Evolutionary conservation across 441 rosid species (phyloP).

Genomic region (Populus trichocarpa): DNA sequence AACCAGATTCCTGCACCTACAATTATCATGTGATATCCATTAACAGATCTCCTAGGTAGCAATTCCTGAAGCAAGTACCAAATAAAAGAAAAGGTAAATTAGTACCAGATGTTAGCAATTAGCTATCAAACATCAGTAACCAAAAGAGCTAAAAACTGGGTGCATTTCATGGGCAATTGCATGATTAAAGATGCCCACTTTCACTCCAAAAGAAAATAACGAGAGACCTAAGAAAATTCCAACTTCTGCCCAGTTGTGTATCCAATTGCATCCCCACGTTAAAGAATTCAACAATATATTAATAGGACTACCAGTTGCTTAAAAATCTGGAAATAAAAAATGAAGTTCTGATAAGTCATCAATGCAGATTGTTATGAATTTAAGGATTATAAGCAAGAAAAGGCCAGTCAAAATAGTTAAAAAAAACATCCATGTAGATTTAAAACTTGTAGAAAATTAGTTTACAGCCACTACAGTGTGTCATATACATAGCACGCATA

Average conservation of each 20-base stretch:
- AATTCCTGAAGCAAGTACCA: conserved; percentile 47
- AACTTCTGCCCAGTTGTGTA: neutral
- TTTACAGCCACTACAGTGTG: neutral
- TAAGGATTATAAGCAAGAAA: neutral
- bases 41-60: conserved; percentile 55
- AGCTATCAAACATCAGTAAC: conserved; percentile 1
- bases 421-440: neutral
- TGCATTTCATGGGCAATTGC: neutral
- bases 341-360: conserved; percentile 1
- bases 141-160: neutral
- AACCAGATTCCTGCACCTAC: conserved; percentile 40
- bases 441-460: neutral
- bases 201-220: neutral
- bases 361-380: neutral
- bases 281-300: neutral
- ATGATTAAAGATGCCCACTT: neutral
- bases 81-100: neutral
- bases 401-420: neutral
- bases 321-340: neutral
- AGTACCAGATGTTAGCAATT: conserved; percentile 6
- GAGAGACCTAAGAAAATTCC: neutral
- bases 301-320: neutral
- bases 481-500: neutral
- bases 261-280: neutral
- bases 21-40: conserved; percentile 35